Conservation (phyloP, 2,329 filamentous ascomycete species). For the Colletotrichum sublineola region DNA sequence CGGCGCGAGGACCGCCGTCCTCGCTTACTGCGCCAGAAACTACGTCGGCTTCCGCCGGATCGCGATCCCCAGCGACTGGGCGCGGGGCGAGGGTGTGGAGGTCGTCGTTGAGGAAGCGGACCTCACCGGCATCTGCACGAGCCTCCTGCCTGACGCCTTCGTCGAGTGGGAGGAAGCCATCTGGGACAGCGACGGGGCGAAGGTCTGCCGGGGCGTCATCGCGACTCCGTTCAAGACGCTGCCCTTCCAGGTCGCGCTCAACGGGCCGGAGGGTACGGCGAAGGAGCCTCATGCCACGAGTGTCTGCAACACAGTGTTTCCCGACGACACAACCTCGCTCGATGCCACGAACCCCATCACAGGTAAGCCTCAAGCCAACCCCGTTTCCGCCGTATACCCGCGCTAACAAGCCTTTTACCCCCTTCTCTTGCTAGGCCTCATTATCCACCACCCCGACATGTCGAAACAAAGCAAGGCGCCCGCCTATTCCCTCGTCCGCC, state of each 20-base stretch:
- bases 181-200: constrained; percentile 54
- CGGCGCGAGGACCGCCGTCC: constrained; percentile 55
- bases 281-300: constrained; percentile 54
- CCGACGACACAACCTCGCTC: constrained; percentile 48
- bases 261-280: constrained; percentile 45
- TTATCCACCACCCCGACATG: constrained; percentile 58
- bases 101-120: constrained; percentile 59
- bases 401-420: not conserved
- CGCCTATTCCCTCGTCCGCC: constrained; percentile 65
- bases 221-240: constrained; percentile 64
- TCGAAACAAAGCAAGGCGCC: constrained; percentile 53
- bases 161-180: constrained; percentile 67
- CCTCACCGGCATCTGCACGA: constrained; percentile 62
- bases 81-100: constrained; percentile 51
- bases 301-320: constrained; percentile 63
- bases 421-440: constrained; percentile 54
- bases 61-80: constrained; percentile 55
- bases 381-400: constrained; percentile 37
- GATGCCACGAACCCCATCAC: constrained; percentile 61
- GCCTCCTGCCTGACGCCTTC: constrained; percentile 66
- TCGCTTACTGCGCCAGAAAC: constrained; percentile 65
- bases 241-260: constrained; percentile 64
- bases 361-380: constrained; percentile 51
- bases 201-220: constrained; percentile 66
- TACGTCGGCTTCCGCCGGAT: constrained; percentile 69